phyloP scores from a whole-genome alignment of 176 grass and related monocot genomes.

The Bolboschoenus planiculmis region DNA sequence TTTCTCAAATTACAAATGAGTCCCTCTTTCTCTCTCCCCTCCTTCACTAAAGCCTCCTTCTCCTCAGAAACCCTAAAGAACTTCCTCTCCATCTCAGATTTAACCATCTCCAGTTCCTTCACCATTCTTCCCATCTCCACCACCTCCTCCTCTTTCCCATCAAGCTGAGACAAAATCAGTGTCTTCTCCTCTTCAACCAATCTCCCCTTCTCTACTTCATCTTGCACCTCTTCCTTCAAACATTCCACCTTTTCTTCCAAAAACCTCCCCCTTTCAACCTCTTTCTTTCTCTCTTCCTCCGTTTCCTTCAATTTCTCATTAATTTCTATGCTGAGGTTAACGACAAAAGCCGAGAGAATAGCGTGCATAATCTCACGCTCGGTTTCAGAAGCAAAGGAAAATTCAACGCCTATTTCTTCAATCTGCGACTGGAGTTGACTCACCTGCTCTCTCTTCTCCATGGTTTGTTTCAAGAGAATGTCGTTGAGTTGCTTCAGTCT shows the following conservation, averaged over 20 bases:
- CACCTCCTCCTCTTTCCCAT: slow-evolving; percentile 14
- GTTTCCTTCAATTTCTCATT: background rate
- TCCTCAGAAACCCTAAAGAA: slow-evolving; percentile 20
- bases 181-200: background rate
- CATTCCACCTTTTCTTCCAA: background rate
- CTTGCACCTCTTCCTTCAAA: background rate
- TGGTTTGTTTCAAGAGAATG: slow-evolving; percentile 13
- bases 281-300: background rate
- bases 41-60: slow-evolving; percentile 25
- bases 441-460: slow-evolving; percentile 23
- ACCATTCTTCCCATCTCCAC: slow-evolving; percentile 8
- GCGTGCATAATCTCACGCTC: slow-evolving; percentile 6
- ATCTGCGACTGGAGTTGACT: slow-evolving; percentile 13
- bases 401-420: background rate
- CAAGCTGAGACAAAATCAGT: background rate
- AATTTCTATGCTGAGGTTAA: background rate
- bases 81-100: background rate
- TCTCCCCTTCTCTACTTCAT: background rate
- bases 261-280: background rate
- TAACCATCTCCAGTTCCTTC: slow-evolving; percentile 8
- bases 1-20: slow-evolving; percentile 16
- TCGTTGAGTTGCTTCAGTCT: slow-evolving; percentile 18
- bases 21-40: slow-evolving; percentile 15
- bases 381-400: background rate
- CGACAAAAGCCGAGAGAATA: background rate